These are phyloP conservation scores for Leccinum huronense DNA, from an alignment of 1,284 basidiomycete genomes.

Conservation along the genomic window DNA sequence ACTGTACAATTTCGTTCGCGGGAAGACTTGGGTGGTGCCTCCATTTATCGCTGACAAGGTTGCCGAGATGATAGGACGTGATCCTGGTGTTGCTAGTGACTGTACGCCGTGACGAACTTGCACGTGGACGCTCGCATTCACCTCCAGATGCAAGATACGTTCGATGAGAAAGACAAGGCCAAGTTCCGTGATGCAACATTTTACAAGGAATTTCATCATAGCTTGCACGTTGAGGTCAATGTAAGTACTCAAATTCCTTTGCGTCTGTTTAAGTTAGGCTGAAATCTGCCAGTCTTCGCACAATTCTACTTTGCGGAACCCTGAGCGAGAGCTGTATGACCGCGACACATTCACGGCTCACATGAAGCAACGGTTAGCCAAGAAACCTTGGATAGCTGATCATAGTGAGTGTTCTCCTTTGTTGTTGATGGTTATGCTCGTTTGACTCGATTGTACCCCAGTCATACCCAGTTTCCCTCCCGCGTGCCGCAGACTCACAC, in stretches of 20 bases:
- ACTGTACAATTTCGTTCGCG: conserved; percentile 57
- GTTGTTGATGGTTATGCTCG: background rate
- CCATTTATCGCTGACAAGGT: conserved; percentile 47
- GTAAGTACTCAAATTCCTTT: conserved; percentile 29
- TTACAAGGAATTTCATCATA: conserved; percentile 51
- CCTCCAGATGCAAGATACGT: conserved; percentile 38
- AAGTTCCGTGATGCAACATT: conserved; percentile 45
- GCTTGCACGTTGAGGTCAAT: conserved; percentile 53
- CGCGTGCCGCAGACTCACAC: conserved; percentile 58
- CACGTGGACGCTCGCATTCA: background rate
- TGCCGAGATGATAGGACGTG: conserved; percentile 39
- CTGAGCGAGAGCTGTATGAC: conserved; percentile 38
- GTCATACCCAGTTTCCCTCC: conserved; percentile 56
- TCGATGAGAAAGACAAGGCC: conserved; percentile 54
- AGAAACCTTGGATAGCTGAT: conserved; percentile 50
- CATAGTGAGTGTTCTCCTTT: conserved; percentile 38
- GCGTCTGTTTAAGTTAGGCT: background rate
- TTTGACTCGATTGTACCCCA: conserved; percentile 23
- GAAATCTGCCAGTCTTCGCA: conserved; percentile 44
- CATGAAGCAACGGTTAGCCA: conserved; percentile 52
- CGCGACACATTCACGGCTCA: conserved; percentile 44
- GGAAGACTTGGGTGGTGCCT: conserved; percentile 59
- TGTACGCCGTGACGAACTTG: conserved; percentile 37
- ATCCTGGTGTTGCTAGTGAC: conserved; percentile 36
- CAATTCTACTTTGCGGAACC: conserved; percentile 44